Conservation (phyloP, 1,284 basidiomycete species). For the Naganishia liquefaciens region DNA sequence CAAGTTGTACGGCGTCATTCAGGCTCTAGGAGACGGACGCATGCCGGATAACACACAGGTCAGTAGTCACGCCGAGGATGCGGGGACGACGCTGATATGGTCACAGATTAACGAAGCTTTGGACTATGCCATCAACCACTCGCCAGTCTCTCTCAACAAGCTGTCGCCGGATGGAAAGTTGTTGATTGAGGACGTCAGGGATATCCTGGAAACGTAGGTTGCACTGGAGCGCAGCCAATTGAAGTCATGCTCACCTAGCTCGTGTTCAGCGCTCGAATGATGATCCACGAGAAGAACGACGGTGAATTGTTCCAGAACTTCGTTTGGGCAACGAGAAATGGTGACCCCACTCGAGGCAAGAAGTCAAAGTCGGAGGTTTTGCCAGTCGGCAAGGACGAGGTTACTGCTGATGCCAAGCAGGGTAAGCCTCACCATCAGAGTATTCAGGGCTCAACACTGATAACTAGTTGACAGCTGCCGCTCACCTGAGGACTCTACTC, state of each 20-base stretch:
- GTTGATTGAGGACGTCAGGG: slow-evolving; percentile 71
- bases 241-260: slow-evolving; percentile 44
- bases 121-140: slow-evolving; percentile 65
- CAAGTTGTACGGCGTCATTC: slow-evolving; percentile 70
- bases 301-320: slow-evolving; percentile 89
- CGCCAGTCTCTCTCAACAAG: slow-evolving; percentile 65
- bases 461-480: slow-evolving; percentile 60
- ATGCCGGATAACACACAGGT: slow-evolving; percentile 67
- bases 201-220: slow-evolving; percentile 66
- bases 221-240: background rate
- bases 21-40: slow-evolving; percentile 74
- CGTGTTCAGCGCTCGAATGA: slow-evolving; percentile 57
- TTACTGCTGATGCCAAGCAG: slow-evolving; percentile 62
- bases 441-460: too few species aligned
- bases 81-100: background rate
- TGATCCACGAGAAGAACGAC: slow-evolving; percentile 77
- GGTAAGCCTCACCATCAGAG: too few species aligned
- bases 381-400: slow-evolving; percentile 62
- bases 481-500: slow-evolving; percentile 80
- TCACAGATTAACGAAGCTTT: slow-evolving; percentile 74
- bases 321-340: slow-evolving; percentile 66
- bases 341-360: slow-evolving; percentile 58
- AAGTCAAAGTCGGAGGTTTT: slow-evolving; percentile 57
- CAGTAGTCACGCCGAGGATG: background rate
- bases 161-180: slow-evolving; percentile 75